Evolutionary conservation across 371 early-diverging fungal genomes (phyloP), one percentile per base, ranked within the genome.

Genomic region (Cokeromyces recurvatus): DNA sequence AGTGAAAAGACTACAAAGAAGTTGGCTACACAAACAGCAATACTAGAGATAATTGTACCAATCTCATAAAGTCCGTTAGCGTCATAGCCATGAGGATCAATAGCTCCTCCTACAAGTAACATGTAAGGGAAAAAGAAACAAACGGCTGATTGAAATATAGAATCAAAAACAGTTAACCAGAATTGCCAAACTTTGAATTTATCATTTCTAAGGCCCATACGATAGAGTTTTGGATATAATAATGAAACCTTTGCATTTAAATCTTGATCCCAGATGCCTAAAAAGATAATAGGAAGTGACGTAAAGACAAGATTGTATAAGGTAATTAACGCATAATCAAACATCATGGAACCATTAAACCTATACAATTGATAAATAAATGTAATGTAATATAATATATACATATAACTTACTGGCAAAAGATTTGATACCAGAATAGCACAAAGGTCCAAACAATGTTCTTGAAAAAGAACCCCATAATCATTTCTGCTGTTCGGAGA

Each of bases 231-330:
- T 6, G 97, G 95, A 48, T 91, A 84, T 14, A 76, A 71, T 45
- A 90, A 59, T 4, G 90, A 83, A 0, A 82, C 72, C 21, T 74
- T 64, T 6, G 83, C 85, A 48, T 84, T 79, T 27, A 96, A 60
- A 59, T 95, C 95, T 66, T 92, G 94, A 66, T 97, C 97, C 73
- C 95, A 89, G 12, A 89, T 86, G 38, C 62, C 74, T 58, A 84
- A 71, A 22, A 85, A 66, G 38, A 75, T 69, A 25, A 71, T 76
- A 0, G 91, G 89, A 27, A 89, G 59, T 3, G 81, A 77, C 4
- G 90, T 89, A 53, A 89, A 91, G n/a, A 85, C 60, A 55, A 88
- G 62, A 48, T 91, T 90, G 66, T 85, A 91, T 40, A 88, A 65
- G 22, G 85, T 71, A 21, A 90, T 78, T 21, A 83, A 71, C n/a